phyloP scores from a whole-genome alignment of 208 protist species.

The Vickermania spadyakhi region DNA sequence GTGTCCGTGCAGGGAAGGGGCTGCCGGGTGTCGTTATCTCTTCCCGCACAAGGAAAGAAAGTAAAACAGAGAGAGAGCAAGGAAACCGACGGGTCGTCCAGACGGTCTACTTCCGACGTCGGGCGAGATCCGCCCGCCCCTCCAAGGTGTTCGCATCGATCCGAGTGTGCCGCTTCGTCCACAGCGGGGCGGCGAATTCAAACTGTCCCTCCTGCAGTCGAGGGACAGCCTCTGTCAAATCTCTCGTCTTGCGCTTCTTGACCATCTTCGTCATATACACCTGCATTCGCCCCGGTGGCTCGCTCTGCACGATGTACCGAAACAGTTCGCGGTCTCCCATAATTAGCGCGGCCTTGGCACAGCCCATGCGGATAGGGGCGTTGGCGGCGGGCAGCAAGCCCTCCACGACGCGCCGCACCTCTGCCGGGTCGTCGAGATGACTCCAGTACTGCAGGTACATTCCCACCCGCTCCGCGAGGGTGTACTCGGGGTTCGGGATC shows the following conservation, averaged over 20 bases:
- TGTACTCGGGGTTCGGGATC: conserved; percentile 88
- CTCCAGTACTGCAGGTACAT: conserved; percentile 88
- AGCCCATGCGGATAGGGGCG: conserved; percentile 84
- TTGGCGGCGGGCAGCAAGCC: conserved; percentile 31
- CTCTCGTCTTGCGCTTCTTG: conserved; percentile 80
- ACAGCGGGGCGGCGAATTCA: conserved; percentile 83
- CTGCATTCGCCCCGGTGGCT: conserved; percentile 83
- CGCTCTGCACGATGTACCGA: conserved; percentile 67
- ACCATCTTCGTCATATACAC: conserved; percentile 83
- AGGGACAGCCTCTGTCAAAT: conserved; percentile 72
- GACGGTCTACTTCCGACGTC: conserved; percentile 8
- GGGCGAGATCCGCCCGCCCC: conserved; percentile 44
- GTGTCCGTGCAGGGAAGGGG: not conserved
- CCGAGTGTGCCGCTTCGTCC: conserved; percentile 81
- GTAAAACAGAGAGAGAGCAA: conserved; percentile 1
- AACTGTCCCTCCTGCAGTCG: conserved; percentile 83
- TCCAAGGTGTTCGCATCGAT: conserved; percentile 84
- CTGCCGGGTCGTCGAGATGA: conserved; percentile 67
- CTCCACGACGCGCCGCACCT: conserved; percentile 36
- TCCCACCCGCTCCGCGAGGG: conserved; percentile 61
- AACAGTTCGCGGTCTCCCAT: conserved; percentile 77
- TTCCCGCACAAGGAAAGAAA: not conserved
- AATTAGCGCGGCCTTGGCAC: conserved; percentile 86
- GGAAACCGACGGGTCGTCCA: not conserved
- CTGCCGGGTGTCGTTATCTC: not conserved